Evolutionary conservation across 768 basidiomycete species (phyloP), one percentile per base, ranked within the genome.

Genomic region (Chlorophyllum brunneum): DNA sequence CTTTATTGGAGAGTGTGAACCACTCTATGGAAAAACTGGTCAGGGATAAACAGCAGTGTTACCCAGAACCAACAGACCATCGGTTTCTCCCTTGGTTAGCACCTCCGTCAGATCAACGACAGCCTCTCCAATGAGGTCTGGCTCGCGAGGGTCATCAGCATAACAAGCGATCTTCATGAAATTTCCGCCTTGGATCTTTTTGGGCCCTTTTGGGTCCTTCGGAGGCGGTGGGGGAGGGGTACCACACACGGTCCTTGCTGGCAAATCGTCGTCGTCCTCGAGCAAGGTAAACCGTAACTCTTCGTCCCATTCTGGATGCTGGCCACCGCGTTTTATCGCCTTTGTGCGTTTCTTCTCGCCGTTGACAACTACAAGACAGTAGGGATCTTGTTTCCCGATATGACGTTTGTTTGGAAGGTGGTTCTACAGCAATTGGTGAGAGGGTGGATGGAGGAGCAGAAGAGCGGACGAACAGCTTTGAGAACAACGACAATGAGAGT

Each of bases 301-400:
- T 61, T 97, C 94, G 65, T 99, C 97, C 95, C 97, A 99, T 70
- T 93, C 93, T 4, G 97, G 97, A 67, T 97, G 94, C 66, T 99
- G 97, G 15, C 97, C 97, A 44, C 97, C 97, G 26, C 92, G 86
- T 65, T 91, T 95, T 66, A 98, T 87, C n/a, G 92, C 84, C 66
- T 88, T 92, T 4, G 95, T 98, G 46, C 90, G 79, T 54, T 85
- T 82, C 62, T 85, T 94, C 67, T 94, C 86, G 44, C 84, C 83
- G 63, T 91, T 87, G 47, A 94, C 73, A 3, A 77, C 73, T 22
- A 95, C 79, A 20, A 83, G 71, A 59, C 93, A 97, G 68, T 95
- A 99, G 0, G 97, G 97, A 67, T 98, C 94, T 68, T 98, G 97
- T 71, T 99, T 99, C 58, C 91, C 91, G 41, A 93, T 95, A 66